A percentile compares a stretch with the other conserved stretches of the same genome.
Evolutionary conservation across 495 filamentous ascomycete genomes (phyloP).

Genomic region (Gamarada debralockiae): DNA sequence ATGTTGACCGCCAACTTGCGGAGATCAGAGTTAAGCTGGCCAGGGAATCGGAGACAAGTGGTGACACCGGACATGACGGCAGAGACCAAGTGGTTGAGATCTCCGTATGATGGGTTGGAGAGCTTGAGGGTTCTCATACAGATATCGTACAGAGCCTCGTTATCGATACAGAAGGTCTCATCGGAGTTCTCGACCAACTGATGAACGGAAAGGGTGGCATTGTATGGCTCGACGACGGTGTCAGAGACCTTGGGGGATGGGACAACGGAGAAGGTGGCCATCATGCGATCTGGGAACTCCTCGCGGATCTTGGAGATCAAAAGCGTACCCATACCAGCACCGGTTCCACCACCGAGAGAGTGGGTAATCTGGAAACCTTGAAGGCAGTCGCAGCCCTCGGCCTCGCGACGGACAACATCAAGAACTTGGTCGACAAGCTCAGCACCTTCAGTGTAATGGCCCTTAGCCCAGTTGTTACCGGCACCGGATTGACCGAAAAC

Average conservation of each 20-base stretch:
- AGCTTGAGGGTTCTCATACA: conserved; percentile 99
- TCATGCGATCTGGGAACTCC: conserved; percentile 99
- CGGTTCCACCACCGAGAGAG: conserved; percentile 99
- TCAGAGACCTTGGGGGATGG: conserved; percentile 99
- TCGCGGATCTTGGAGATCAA: conserved; percentile 99
- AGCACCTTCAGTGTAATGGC: conserved; percentile 99
- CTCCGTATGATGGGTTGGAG: conserved; percentile 95
- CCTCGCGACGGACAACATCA: conserved; percentile 98
- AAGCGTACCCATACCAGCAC: conserved; percentile 99
- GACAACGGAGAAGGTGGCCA: conserved; percentile 99
- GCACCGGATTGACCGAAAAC: conserved; percentile 99
- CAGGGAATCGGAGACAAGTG: conserved; percentile 97
- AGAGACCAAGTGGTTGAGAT: conserved; percentile 98
- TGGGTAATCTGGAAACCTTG: conserved; percentile 99
- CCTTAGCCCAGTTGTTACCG: conserved; percentile 99
- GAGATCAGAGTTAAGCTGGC: conserved; percentile 99
- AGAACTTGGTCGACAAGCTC: conserved; percentile 98
- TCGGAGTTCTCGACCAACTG: conserved; percentile 99
- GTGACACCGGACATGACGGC: conserved; percentile 99
- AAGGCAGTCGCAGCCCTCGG: conserved; percentile 98
- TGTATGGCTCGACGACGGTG: conserved; percentile 99
- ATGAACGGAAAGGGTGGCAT: conserved; percentile 97
- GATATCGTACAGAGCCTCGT: conserved; percentile 99
- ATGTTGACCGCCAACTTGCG: conserved; percentile 99
- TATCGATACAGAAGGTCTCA: conserved; percentile 99